These are phyloP conservation scores for Pterula multifida DNA, from an alignment of 1,284 basidiomycete species.

Conservation along the genomic window DNA sequence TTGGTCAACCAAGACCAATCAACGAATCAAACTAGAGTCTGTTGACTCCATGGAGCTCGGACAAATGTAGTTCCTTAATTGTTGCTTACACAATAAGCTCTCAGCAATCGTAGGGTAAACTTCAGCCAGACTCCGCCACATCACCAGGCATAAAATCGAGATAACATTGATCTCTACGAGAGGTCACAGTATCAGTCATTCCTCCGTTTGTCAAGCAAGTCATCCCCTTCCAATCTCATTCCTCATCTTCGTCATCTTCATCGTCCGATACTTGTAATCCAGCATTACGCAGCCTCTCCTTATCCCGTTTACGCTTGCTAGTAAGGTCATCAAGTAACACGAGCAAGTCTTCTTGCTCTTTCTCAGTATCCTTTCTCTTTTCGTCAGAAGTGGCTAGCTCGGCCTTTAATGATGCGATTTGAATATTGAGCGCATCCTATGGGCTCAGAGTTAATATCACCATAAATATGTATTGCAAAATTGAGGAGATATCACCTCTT, in stretches of 20 bases:
- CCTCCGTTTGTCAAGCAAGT: neutral
- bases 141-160: neutral
- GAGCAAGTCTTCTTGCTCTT: conserved; percentile 91
- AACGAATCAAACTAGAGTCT: neutral
- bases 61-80: no score
- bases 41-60: neutral
- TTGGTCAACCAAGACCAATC: no score
- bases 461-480: conserved; percentile 3
- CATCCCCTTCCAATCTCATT: conserved; percentile 17
- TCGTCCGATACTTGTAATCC: conserved; percentile 87
- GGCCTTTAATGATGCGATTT: conserved; percentile 7
- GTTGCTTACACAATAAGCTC: no score
- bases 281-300: conserved; percentile 57
- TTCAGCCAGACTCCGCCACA: no score
- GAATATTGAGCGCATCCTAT: conserved; percentile 14
- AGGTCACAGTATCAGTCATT: neutral
- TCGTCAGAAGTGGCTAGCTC: conserved; percentile 44
- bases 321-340: conserved; percentile 90
- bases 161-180: neutral
- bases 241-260: conserved; percentile 59
- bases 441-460: conserved; percentile 5
- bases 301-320: conserved; percentile 76
- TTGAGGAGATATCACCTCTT: conserved; percentile 20
- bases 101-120: no score
- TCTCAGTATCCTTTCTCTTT: conserved; percentile 71